Base-by-base conservation (phyloP, 306 rosid genomes). In the Datisca glomerata region DNA sequence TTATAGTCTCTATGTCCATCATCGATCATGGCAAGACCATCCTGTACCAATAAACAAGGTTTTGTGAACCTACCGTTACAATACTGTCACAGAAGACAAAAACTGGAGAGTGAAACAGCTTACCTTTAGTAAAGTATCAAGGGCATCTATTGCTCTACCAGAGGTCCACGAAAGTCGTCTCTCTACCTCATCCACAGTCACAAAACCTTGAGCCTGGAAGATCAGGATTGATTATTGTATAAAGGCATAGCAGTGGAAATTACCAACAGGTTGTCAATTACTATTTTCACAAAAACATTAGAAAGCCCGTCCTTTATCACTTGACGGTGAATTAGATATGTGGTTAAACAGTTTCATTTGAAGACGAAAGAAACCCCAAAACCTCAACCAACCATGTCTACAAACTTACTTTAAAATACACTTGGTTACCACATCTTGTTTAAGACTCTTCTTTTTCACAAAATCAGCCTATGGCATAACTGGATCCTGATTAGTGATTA, bases 21-120 rank as follows among this genome's bases (percentile, higher is more conserved):
- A 71, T 89, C 98, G 47, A 89, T 84, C 95, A 89, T 80, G 25
- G 93, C 95, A 61, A 89, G 93, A 51, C 98, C 98, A 55, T 89
- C 95, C 95, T 89, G 76, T 61, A 65, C 14, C 19, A 61, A 41
- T 57, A 16, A 21, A 52, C 2, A 40, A 12, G 18, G 9, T 27
- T 12, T 2, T 7, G 7, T 18, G 15, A n/a, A 35, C 40, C 4
- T 23, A 21, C 19, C 16, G 12, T 16, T 20, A n/a, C 18, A 3
- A 17, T 18, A 14, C 12, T 14, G 5, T 13, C 31, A 14, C 10
- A n/a, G 1, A 23, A 2, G 18, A 25, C 10, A 41, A 27, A 10
- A 5, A 33, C 8, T 5, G 21, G 29, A 22, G 15, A 10, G 19
- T 23, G 53, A 27, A 27, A 22, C 49, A 27, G 62, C 81, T 65